These are phyloP conservation scores for Thalia dealbata DNA, from an alignment of 176 grass and related monocot genomes.

Conservation along the genomic window DNA sequence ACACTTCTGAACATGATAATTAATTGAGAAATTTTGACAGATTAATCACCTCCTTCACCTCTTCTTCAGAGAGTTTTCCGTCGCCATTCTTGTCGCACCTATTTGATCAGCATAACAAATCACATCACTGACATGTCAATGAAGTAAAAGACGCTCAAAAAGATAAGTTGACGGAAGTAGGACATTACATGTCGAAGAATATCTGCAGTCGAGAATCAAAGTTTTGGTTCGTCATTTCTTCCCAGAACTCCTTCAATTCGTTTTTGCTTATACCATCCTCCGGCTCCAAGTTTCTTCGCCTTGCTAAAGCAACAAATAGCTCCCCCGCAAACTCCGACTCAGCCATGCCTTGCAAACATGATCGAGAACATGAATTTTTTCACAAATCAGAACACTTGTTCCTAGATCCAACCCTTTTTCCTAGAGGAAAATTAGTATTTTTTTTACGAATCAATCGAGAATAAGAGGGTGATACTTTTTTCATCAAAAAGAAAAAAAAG, in stretches of 20 bases:
- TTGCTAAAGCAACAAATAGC: conserved; percentile 63
- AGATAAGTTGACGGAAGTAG: background rate
- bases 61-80: conserved; percentile 94
- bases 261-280: conserved; percentile 53
- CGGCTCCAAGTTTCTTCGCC: conserved; percentile 49
- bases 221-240: conserved; percentile 97
- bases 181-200: conserved; percentile 95
- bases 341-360: conserved; percentile 58
- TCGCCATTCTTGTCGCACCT: conserved; percentile 99
- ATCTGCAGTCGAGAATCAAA: conserved; percentile 89
- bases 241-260: conserved; percentile 93
- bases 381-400: background rate
- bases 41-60: conserved; percentile 94
- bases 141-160: background rate
- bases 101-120: background rate
- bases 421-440: background rate
- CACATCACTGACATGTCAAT: background rate
- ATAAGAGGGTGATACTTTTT: too few relatives aligned
- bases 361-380: background rate
- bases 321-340: conserved; percentile 91
- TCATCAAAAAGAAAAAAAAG: too few relatives aligned
- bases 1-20: background rate
- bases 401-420: background rate
- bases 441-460: too few relatives aligned
- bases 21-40: background rate